Evolutionary conservation across 352 stramenopile genomes (phyloP).

Genomic region (Globisporangium lucens): DNA sequence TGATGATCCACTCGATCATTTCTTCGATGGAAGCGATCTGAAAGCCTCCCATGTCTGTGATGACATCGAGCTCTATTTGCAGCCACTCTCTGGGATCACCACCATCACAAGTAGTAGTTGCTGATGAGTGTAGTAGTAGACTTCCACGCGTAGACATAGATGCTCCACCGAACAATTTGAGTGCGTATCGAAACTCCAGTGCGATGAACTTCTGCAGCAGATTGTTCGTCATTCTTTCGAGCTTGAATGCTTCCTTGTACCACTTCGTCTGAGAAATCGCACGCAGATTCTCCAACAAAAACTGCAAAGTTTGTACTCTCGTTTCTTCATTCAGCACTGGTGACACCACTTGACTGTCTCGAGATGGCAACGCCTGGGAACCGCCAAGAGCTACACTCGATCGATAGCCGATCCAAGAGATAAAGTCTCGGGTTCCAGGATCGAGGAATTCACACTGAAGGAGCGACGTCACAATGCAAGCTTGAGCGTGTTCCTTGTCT

Average conservation of each 20-base stretch:
- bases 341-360: neutral
- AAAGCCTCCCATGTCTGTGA: slow-evolving; percentile 2
- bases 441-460: slow-evolving; percentile 6
- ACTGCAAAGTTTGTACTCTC: neutral
- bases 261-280: slow-evolving; percentile 6
- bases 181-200: slow-evolving; percentile 20
- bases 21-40: neutral
- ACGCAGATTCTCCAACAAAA: neutral
- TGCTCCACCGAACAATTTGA: slow-evolving; percentile 13
- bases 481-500: neutral
- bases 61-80: slow-evolving; percentile 8
- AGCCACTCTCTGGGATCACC: slow-evolving; percentile 7
- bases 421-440: slow-evolving; percentile 1
- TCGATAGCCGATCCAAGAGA: slow-evolving; percentile 12
- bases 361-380: neutral
- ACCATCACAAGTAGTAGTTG: neutral
- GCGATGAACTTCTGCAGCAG: slow-evolving; percentile 1
- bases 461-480: neutral
- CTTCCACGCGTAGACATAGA: neutral
- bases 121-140: neutral
- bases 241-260: slow-evolving; percentile 1
- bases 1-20: slow-evolving; percentile 17
- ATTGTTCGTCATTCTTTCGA: neutral
- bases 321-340: neutral
- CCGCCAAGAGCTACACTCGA: neutral